These are phyloP conservation scores for Colletotrichum tofieldiae DNA, from an alignment of 2,329 filamentous ascomycete genomes.

Conservation along the genomic window DNA sequence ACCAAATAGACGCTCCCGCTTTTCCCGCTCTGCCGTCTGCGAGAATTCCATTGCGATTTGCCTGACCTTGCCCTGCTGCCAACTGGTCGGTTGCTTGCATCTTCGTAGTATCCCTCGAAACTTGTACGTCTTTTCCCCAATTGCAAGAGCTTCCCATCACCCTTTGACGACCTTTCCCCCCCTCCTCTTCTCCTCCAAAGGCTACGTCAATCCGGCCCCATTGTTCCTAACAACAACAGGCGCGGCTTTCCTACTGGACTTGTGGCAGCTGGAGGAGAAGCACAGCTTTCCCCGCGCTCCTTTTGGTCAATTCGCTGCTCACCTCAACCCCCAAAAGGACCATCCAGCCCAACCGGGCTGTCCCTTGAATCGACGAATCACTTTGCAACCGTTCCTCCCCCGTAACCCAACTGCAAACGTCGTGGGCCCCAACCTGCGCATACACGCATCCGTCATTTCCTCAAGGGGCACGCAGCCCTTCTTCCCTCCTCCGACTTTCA, in stretches of 20 bases:
- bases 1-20: conserved; percentile 38
- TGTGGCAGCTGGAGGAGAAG: conserved; percentile 8
- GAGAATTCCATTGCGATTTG: conserved; percentile 15
- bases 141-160: conserved; percentile 10
- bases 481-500: conserved; percentile 50
- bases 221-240: conserved; percentile 42
- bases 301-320: conserved; percentile 33
- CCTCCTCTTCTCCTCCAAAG: conserved; percentile 13
- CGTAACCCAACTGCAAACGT: conserved; percentile 39
- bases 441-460: conserved; percentile 25
- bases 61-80: conserved; percentile 13
- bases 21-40: conserved; percentile 13
- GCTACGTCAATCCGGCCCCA: conserved; percentile 26
- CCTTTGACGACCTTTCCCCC: background rate
- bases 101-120: conserved; percentile 24
- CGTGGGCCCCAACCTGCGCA: conserved; percentile 37
- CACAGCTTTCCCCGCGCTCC: conserved; percentile 31
- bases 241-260: conserved; percentile 26
- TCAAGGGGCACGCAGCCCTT: conserved; percentile 44
- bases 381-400: conserved; percentile 39
- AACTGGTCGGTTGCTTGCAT: conserved; percentile 21
- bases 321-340: conserved; percentile 17
- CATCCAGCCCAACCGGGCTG: conserved; percentile 28
- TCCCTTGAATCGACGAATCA: conserved; percentile 41
- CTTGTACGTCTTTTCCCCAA: conserved; percentile 10